phyloP scores from a whole-genome alignment of 2,329 filamentous ascomycete genomes.

The Leptographium procerum region DNA sequence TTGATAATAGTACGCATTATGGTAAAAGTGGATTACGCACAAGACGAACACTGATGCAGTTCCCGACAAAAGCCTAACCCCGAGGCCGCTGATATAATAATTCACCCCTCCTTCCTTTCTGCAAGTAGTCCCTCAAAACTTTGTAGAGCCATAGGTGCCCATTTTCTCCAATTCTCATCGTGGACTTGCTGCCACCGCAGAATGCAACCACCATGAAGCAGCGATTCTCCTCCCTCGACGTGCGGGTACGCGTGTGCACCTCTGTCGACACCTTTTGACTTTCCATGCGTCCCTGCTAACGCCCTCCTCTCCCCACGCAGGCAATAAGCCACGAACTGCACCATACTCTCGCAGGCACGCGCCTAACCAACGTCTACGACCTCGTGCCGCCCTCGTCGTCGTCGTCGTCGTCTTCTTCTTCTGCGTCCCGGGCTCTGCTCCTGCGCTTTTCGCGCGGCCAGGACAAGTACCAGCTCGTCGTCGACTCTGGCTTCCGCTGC shows the following conservation, averaged over 20 bases:
- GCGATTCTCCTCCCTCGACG: slow-evolving; percentile 5
- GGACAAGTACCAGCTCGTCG: slow-evolving; percentile 75
- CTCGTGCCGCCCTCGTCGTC: slow-evolving; percentile 29
- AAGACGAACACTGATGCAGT: not conserved
- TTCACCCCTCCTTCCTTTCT: not conserved
- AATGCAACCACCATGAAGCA: slow-evolving; percentile 3
- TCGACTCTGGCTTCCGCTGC: slow-evolving; percentile 93
- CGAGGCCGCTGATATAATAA: not conserved
- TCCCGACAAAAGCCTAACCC: not conserved
- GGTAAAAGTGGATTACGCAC: too few relatives aligned
- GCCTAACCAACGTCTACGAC: slow-evolving; percentile 91
- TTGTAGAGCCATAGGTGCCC: not conserved
- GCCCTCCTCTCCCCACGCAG: slow-evolving; percentile 42
- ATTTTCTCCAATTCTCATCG: not conserved
- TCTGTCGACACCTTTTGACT: not conserved
- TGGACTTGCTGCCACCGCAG: not conserved
- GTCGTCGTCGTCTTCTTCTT: not conserved
- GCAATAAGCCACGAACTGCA: slow-evolving; percentile 92
- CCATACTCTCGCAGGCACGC: slow-evolving; percentile 60
- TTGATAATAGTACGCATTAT: not conserved
- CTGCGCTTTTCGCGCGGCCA: slow-evolving; percentile 91
- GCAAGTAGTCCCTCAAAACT: not conserved
- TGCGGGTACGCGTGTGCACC: not conserved
- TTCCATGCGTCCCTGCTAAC: not conserved
- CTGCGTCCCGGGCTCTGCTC: slow-evolving; percentile 72